phyloP scores from a whole-genome alignment of 2,329 filamentous ascomycete species.

The Pseudocercospora ulei region DNA sequence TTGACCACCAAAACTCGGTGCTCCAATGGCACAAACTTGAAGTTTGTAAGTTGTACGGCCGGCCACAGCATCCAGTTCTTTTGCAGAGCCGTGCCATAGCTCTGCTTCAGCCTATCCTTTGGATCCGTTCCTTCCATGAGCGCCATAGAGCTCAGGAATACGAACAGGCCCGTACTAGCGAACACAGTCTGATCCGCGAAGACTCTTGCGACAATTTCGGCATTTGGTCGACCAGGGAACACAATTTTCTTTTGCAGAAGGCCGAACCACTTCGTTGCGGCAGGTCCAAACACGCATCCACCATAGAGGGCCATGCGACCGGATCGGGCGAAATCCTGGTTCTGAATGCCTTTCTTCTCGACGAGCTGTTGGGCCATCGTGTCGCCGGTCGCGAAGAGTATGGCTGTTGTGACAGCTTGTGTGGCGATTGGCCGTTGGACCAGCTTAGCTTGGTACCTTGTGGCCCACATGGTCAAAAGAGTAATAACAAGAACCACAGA shows the following conservation, averaged over 20 bases:
- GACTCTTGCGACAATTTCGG: constrained; percentile 68
- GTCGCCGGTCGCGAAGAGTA: constrained; percentile 90
- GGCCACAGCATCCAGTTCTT: constrained; percentile 90
- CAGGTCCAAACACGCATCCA: constrained; percentile 73
- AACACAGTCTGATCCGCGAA: constrained; percentile 72
- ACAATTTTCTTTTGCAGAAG: constrained; percentile 63
- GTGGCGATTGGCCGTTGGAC: constrained; percentile 76
- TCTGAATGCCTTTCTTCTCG: constrained; percentile 65
- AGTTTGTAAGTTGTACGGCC: constrained; percentile 73
- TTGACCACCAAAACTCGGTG: constrained; percentile 82
- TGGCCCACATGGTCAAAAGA: not conserved
- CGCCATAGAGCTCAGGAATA: constrained; percentile 79
- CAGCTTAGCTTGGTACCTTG: constrained; percentile 76
- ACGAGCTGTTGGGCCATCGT: constrained; percentile 82
- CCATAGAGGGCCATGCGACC: constrained; percentile 73
- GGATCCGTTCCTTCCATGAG: constrained; percentile 42
- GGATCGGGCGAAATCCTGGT: constrained; percentile 62
- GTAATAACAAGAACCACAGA: not conserved
- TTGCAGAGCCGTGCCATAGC: constrained; percentile 60
- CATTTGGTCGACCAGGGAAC: constrained; percentile 52
- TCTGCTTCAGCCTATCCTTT: constrained; percentile 59
- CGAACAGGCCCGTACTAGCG: constrained; percentile 69
- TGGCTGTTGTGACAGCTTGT: constrained; percentile 77
- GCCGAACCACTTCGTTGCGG: constrained; percentile 75
- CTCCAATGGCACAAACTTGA: constrained; percentile 73